Base-by-base conservation (phyloP, 2,329 filamentous ascomycete genomes). In the Passalora sequoiae region DNA sequence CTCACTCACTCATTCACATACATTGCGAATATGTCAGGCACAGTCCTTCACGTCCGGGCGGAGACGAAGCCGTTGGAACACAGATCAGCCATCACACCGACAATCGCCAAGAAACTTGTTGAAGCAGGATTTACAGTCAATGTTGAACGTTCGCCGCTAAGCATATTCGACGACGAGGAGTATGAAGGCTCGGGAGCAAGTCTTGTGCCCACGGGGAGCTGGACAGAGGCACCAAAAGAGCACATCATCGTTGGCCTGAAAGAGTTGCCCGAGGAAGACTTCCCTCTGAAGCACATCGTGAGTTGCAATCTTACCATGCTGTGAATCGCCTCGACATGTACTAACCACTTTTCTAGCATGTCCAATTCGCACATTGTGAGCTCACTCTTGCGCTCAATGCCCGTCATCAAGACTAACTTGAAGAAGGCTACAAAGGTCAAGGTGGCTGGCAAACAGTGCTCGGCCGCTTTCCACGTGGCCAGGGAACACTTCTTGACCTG, bases 401-500 rank as follows among this genome's bases (percentile, higher is more conserved):
- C n/a, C n/a, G n/a, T n/a, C n/a, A n/a, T n/a, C n/a, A n/a, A n/a
- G 27, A 20, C 47, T 53, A 20, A 53, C 17, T 13, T 8, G n/a
- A 6, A 24, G 28, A 19, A 60, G 58, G 58, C 57, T 66, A 66
- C 54, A 66, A 66, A 51, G 55, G 55, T 54, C 87, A 92, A 68
- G 78, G 70, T 20, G 84, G 83, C 20, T 95, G 87, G 86, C 79
- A 86, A 45, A 76, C 78, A 30, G 85, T 88, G 4, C 78, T 95
- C n/a, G 75, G 80, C 44, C 77, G 89, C 43, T 96, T 89, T 66
- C 77, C 84, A 20, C 76, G 80, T 17, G 88, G 86, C 45, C 80
- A 81, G 42, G 86, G 87, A 55, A 83, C 78, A 0, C 78, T 96
- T 10, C 78, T 89, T 46, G 89, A 96, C 60, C 76, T 96, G 27